phyloP scores from a whole-genome alignment of 2,329 filamentous ascomycete species.

The Ploettnerulaceae sp. region DNA sequence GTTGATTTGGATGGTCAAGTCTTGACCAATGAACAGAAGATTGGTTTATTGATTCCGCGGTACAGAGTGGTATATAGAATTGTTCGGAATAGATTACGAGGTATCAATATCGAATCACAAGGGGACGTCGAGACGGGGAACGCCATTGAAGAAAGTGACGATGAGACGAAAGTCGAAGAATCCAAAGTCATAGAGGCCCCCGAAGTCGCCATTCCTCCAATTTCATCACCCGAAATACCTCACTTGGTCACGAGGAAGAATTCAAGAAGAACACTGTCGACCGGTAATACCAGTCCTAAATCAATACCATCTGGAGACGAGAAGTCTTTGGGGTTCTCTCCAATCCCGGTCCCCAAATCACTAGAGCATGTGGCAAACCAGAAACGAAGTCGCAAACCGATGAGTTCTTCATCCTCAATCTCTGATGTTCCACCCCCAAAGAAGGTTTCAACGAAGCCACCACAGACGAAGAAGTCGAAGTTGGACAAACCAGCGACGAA shows the following conservation, averaged over 20 bases:
- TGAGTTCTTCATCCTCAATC: constrained; percentile 27
- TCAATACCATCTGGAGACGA: constrained; percentile 7
- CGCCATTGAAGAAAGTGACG: constrained; percentile 15
- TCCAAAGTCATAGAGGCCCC: background rate
- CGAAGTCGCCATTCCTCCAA: constrained; percentile 9
- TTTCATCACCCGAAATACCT: constrained; percentile 7
- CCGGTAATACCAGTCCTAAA: background rate
- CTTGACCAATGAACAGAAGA: constrained; percentile 19
- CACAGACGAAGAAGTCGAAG: constrained; percentile 32
- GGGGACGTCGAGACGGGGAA: constrained; percentile 25
- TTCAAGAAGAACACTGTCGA: background rate
- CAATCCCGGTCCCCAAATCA: constrained; percentile 10
- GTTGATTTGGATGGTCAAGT: constrained; percentile 18
- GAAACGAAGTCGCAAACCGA: constrained; percentile 31
- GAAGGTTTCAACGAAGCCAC: constrained; percentile 29
- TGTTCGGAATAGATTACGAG: constrained; percentile 47
- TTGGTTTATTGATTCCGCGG: constrained; percentile 21
- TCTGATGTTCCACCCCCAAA: constrained; percentile 19
- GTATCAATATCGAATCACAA: constrained; percentile 36
- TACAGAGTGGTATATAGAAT: constrained; percentile 58
- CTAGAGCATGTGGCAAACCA: constrained; percentile 28
- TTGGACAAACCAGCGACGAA: constrained; percentile 29
- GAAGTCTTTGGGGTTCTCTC: constrained; percentile 2
- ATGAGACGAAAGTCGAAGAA: constrained; percentile 3
- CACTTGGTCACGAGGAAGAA: constrained; percentile 2